phyloP scores from a whole-genome alignment of 805 yeast genomes.

The Nakazawaea populi region DNA sequence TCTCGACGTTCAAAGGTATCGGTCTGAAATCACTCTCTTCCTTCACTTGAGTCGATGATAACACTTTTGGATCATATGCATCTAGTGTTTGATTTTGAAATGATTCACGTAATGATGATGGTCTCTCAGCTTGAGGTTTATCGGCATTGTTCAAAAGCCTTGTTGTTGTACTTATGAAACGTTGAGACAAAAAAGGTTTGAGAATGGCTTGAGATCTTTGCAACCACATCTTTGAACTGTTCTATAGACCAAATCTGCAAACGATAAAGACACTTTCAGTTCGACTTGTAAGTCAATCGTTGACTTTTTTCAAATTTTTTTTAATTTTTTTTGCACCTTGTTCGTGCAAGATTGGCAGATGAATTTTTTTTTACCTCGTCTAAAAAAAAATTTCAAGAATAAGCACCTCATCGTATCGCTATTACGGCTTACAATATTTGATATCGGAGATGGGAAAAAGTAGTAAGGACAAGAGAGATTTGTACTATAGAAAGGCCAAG shows the following conservation, averaged over 20 bases:
- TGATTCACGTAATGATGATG: background rate
- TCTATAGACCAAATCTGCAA: no score
- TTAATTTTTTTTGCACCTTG: background rate
- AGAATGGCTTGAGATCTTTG: background rate
- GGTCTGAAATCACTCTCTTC: constrained; percentile 40
- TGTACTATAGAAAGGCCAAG: constrained; percentile 89
- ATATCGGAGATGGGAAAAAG: constrained; percentile 72
- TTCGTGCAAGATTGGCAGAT: background rate
- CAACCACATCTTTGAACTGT: background rate
- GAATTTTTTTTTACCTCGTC: background rate
- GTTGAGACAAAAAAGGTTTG: background rate
- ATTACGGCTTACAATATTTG: no score
- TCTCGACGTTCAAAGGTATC: constrained; percentile 78
- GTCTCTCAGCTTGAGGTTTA: background rate
- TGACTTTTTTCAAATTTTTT: background rate
- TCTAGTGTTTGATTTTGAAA: constrained; percentile 1
- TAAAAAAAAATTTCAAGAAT: background rate
- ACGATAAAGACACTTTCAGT: no score
- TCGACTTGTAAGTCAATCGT: background rate
- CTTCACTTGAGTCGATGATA: constrained; percentile 15
- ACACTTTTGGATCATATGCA: constrained; percentile 30
- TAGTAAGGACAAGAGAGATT: constrained; percentile 90
- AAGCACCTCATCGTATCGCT: no score
- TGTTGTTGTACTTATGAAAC: background rate
- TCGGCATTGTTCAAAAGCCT: background rate